Evolutionary conservation across 495 filamentous ascomycete genomes (phyloP).

Genomic region (Xylaria nigripes): DNA sequence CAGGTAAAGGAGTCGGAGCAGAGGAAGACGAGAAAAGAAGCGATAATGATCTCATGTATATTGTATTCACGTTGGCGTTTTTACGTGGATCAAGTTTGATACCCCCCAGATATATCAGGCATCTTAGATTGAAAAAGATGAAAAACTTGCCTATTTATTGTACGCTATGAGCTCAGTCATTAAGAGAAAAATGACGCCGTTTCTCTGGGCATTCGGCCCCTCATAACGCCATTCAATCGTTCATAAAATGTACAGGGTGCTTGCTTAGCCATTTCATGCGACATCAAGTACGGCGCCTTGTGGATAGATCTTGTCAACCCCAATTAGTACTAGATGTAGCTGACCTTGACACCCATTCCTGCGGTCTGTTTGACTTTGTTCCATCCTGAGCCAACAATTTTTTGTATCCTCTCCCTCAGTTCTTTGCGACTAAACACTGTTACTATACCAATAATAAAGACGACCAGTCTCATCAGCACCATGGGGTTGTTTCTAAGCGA

Average conservation of each 20-base stretch:
- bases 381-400: conserved; percentile 63
- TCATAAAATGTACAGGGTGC: conserved; percentile 13
- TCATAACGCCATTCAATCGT: conserved; percentile 13
- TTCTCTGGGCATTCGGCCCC: neutral
- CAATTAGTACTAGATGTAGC: conserved; percentile 63
- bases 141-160: neutral
- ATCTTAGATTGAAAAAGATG: neutral
- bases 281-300: neutral
- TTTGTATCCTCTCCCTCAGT: conserved; percentile 64
- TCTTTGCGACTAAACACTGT: conserved; percentile 66
- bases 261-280: neutral
- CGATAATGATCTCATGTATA: conserved; percentile 5
- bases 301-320: neutral
- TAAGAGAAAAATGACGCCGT: neutral
- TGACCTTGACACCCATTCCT: conserved; percentile 96
- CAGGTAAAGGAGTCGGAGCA: neutral
- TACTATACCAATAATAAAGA: conserved; percentile 76
- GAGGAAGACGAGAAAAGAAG: neutral
- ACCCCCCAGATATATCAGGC: conserved; percentile 1
- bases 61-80: conserved; percentile 23
- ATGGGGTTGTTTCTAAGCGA: conserved; percentile 65
- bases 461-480: conserved; percentile 61
- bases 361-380: conserved; percentile 75
- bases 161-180: neutral
- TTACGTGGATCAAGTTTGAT: conserved; percentile 9